Percentiles rank a stretch among this genome's conserved stretches.
phyloP scores from a whole-genome alignment of 2,329 filamentous ascomycete species.

The Alternaria sp. region DNA sequence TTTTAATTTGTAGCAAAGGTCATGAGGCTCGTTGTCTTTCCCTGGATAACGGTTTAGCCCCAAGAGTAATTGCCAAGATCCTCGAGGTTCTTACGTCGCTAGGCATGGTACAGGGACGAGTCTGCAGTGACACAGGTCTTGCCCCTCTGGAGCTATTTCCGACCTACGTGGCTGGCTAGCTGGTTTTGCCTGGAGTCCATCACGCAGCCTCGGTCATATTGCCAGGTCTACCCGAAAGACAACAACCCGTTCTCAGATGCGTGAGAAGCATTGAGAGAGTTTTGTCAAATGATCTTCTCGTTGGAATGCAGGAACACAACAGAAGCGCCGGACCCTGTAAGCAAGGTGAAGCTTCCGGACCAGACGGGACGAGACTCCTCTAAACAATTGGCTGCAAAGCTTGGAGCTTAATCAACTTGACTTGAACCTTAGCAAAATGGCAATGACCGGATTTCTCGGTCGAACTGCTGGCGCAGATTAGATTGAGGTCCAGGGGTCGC shows the following conservation, averaged over 20 bases:
- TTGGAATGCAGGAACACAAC: constrained; percentile 20
- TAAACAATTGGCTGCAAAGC: constrained; percentile 26
- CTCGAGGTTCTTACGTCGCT: constrained; percentile 12
- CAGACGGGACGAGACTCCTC: constrained; percentile 47
- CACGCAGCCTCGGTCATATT: neutral
- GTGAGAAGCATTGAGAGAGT: constrained; percentile 7
- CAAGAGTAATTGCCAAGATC: neutral
- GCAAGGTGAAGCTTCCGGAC: constrained; percentile 37
- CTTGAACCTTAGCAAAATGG: constrained; percentile 33
- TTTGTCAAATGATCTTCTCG: constrained; percentile 11
- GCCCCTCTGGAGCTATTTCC: neutral
- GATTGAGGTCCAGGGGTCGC: constrained; percentile 17
- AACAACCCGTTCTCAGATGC: neutral
- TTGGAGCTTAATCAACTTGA: constrained; percentile 29
- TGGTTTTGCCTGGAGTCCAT: neutral
- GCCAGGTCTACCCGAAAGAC: neutral
- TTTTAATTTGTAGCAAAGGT: constrained; percentile 30
- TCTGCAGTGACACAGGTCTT: neutral
- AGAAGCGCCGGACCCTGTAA: constrained; percentile 14
- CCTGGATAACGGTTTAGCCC: constrained; percentile 7
- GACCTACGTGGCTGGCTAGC: neutral
- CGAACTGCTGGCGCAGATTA: constrained; percentile 17
- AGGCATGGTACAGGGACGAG: neutral
- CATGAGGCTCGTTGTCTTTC: constrained; percentile 31
- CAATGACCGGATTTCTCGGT: constrained; percentile 34